A percentile compares a stretch with the other conserved stretches of the same genome.
Evolutionary conservation across 805 yeast genomes (phyloP).

Genomic region (Candida oleophila): DNA sequence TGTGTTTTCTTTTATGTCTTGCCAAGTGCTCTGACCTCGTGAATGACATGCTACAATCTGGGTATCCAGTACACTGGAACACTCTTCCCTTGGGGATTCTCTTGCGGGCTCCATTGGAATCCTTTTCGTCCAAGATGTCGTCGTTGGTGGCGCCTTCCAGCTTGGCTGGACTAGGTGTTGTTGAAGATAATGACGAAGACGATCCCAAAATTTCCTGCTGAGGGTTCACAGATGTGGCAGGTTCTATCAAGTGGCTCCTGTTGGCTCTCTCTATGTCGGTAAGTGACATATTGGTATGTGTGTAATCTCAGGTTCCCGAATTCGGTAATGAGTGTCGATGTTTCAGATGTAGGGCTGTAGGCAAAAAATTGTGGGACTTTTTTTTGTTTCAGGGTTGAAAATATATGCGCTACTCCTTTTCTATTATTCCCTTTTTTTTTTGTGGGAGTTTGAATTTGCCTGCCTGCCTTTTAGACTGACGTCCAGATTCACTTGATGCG

Average conservation of each 20-base stretch:
- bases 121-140: neutral
- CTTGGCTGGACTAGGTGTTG: slow-evolving; percentile 2
- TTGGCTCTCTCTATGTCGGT: neutral
- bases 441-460: no score
- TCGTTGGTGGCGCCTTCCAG: neutral
- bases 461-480: no score
- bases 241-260: neutral
- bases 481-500: no score
- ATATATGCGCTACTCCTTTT: no score
- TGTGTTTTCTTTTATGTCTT: slow-evolving; percentile 87
- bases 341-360: no score
- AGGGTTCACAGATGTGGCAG: neutral
- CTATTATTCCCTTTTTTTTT: no score
- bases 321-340: no score
- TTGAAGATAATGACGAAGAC: neutral
- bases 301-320: no score
- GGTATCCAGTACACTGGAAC: slow-evolving; percentile 83
- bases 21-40: slow-evolving; percentile 91
- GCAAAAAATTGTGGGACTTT: no score
- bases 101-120: slow-evolving; percentile 22
- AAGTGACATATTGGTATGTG: neutral
- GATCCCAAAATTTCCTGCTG: neutral
- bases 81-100: slow-evolving; percentile 54
- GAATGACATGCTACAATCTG: slow-evolving; percentile 84
- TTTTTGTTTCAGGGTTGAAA: no score